Conservation (phyloP, 768 basidiomycete genomes). For the Suillus subluteus region DNA sequence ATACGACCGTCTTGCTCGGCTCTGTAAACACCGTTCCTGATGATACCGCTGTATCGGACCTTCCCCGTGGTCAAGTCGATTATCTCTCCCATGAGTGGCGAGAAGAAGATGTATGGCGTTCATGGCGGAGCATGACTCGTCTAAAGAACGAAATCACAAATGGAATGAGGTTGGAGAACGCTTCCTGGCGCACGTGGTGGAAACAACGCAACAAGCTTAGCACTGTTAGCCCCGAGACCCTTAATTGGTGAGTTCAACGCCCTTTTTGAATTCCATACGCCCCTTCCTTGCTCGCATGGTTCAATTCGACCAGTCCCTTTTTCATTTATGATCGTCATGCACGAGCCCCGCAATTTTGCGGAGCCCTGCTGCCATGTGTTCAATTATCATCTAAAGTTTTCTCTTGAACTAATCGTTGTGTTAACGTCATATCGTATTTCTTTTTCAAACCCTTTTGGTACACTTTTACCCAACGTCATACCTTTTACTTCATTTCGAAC, state of each 20-base stretch:
- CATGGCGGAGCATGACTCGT: conserved; percentile 98
- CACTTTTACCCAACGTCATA: background rate
- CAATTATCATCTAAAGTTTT: background rate
- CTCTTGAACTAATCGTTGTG: conserved; percentile 11
- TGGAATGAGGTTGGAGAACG: conserved; percentile 93
- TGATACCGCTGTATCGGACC: conserved; percentile 80
- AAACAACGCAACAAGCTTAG: conserved; percentile 96
- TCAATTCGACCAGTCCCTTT: background rate
- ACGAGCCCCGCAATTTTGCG: background rate
- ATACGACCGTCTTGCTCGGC: conserved; percentile 70
- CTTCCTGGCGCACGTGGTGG: conserved; percentile 99
- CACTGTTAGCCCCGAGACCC: conserved; percentile 94
- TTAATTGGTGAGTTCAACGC: conserved; percentile 82
- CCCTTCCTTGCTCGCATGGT: conserved; percentile 7
- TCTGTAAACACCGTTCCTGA: conserved; percentile 69
- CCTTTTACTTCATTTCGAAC: conserved; percentile 2
- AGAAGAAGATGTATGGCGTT: conserved; percentile 97
- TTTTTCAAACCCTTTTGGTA: conserved; percentile 1
- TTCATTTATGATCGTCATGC: conserved; percentile 16
- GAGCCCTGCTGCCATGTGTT: conserved; percentile 8
- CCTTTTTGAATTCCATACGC: conserved; percentile 10
- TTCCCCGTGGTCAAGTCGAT: conserved; percentile 93
- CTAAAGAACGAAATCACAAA: conserved; percentile 99
- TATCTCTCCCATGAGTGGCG: conserved; percentile 98
- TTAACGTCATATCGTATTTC: conserved; percentile 10